Conservation (phyloP, 2,329 filamentous ascomycete genomes). For the Venturia asperata region DNA sequence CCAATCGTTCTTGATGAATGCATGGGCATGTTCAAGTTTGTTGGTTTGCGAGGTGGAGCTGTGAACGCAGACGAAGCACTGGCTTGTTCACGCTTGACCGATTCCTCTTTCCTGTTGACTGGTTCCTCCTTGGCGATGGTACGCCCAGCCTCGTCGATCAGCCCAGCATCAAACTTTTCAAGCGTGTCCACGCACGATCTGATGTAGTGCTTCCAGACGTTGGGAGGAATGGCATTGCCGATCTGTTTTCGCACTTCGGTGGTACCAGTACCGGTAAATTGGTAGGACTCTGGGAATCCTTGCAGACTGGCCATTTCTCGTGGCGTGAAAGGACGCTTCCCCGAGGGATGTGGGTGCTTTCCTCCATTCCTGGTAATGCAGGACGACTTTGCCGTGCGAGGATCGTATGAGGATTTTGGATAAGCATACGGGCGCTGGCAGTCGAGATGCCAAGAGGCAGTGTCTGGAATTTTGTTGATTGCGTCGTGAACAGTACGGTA, state of each 20-base stretch:
- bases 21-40: background rate
- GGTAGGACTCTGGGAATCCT: constrained; percentile 8
- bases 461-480: background rate
- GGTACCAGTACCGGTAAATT: background rate
- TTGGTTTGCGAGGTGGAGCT: background rate
- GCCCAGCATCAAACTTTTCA: constrained; percentile 5
- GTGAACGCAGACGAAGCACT: background rate
- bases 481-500: constrained; percentile 11
- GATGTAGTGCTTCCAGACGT: constrained; percentile 7
- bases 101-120: too few species aligned
- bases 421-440: background rate
- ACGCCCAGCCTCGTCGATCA: constrained; percentile 14
- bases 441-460: background rate
- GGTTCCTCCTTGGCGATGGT: background rate
- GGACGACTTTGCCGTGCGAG: background rate
- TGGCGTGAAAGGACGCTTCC: background rate
- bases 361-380: background rate
- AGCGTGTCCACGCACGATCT: background rate
- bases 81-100: background rate
- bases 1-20: background rate
- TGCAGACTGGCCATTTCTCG: constrained; percentile 1
- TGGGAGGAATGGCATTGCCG: constrained; percentile 17
- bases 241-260: constrained; percentile 3
- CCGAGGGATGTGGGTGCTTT: background rate
- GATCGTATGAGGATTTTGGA: constrained; percentile 5